Base-by-base conservation (phyloP, 768 basidiomycete species). In the Leucosporidium yakuticum region DNA sequence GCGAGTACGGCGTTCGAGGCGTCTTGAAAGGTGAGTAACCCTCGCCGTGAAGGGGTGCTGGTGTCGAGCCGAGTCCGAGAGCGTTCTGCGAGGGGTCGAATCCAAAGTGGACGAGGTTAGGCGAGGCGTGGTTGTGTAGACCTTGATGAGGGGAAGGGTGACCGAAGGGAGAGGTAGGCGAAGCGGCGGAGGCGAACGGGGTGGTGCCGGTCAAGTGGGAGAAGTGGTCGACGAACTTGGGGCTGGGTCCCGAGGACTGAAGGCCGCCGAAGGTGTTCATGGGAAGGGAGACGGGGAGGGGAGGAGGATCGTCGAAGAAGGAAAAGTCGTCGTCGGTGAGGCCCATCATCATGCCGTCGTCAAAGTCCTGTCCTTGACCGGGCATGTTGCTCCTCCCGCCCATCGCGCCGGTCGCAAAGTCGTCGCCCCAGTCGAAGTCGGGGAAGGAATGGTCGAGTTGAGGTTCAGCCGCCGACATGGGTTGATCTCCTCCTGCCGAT, bases 271-370 rank as follows among this genome's bases (percentile, higher is more conserved):
- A 61, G 4, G 48, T 56, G 56, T 20, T 59, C 62, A 5, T 58
- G 48, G 25, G 54, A 49, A n/a, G 34, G 49, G 57, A 62, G 5
- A 20, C n/a, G 25, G n/a, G 27, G 14, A 27, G 23, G 19, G 51
- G 49, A 20, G 53, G 25, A 9, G 67, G 65, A 12, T 62, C 62
- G 48, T 73, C 71, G 60, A 73, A 73, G 53, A 69, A 73, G 3
- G 71, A 73, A 15, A 73, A 73, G 60, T 73, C 71, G 60, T 73
- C 71, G 59, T 73, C 71, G 3, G 68, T 73, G 21, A 73, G 57
- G 12, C 60, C 60, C 34, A 69, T 65, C n/a, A 73, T 47, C 47
- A 69, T 59, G 1, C 63, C 60, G 50, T 73, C 71, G 56, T 73
- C 71, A 48, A 29, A 69, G 8, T 64, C 65, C 8, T 56, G 27